Conservation (phyloP, 2,329 filamentous ascomycete species). For the Apiospora pterosperma region DNA sequence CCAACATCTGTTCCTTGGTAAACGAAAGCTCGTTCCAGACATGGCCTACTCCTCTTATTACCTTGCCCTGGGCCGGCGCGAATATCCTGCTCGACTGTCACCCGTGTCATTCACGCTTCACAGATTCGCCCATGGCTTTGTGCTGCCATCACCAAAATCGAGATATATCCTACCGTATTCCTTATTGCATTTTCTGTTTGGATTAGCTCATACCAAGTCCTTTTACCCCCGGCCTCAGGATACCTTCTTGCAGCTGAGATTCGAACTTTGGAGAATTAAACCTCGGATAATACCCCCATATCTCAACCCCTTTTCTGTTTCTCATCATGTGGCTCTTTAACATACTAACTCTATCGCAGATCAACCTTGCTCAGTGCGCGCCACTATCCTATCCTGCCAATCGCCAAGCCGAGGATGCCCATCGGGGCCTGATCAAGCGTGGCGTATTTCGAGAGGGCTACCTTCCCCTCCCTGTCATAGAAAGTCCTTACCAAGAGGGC, state of each 20-base stretch:
- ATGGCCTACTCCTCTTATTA: background rate
- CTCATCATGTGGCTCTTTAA: background rate
- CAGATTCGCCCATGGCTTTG: background rate
- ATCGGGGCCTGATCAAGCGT: background rate
- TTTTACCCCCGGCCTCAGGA: background rate
- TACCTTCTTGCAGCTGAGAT: background rate
- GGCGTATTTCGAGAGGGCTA: constrained; percentile 11
- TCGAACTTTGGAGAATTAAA: background rate
- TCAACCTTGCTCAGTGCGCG: background rate
- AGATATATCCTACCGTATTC: background rate
- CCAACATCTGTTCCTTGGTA: background rate
- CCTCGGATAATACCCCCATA: background rate
- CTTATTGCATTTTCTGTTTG: background rate
- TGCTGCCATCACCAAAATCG: background rate
- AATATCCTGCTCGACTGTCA: background rate
- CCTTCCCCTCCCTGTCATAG: constrained; percentile 9
- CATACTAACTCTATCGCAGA: background rate
- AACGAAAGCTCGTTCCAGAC: background rate
- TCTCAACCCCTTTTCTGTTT: background rate
- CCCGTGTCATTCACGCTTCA: background rate
- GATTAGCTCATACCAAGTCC: background rate
- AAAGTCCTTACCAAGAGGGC: constrained; percentile 17
- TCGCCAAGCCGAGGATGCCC: background rate
- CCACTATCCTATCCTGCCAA: background rate
- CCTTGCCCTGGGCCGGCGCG: background rate